Evolutionary conservation across 78 protist species (phyloP), one percentile per base, ranked within the genome.

Genomic region (Paratrimastix pyriformis): DNA sequence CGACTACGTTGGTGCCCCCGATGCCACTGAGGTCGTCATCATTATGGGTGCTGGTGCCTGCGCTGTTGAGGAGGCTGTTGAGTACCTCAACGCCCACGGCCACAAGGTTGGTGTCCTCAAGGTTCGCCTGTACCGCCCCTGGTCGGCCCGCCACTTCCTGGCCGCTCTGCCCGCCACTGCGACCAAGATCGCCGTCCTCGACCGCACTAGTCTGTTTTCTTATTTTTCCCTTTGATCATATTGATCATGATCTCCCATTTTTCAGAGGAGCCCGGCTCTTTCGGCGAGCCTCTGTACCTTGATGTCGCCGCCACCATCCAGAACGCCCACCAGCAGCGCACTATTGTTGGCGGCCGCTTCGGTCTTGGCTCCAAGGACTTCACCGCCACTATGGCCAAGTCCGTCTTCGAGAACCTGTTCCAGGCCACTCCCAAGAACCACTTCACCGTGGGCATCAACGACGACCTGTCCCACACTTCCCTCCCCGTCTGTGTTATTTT

Each of bases 361-460:
- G 91, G 89, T 44, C 70, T 87, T 39, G 84, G 80, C 29, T 75
- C 78, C 48, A 82, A 84, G 82, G 89, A 84, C 18, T 84, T 84
- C 80, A 87, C 79, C 54, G 86, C 39, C 48, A 33, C 83, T 18
- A 1, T n/a, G 79, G 83, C 29, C 54, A 77, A 70, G 43, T 60
- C 88, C 9, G 72, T 84, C 54, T 84, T 79, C 60, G 82, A 86
- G 44, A 84, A 85, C 66, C 65, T 87, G 30, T 30, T 29, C 33
- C 13, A 0, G 18, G 72, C 37, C 8, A 0, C 0, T 32, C 81
- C 83, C 43, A 76, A 74, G 75, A 71, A 44, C 70, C 86, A 83
- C 71, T 83, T 83, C 83, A 32, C 40, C 43, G 81, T 86, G 24
- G 86, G 89, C n/a, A 80, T 87, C 65, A 21, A 29, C 64, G 91